These are phyloP conservation scores for Kodamaea plutei DNA, from an alignment of 1,139 yeast genomes.

Conservation along the genomic window DNA sequence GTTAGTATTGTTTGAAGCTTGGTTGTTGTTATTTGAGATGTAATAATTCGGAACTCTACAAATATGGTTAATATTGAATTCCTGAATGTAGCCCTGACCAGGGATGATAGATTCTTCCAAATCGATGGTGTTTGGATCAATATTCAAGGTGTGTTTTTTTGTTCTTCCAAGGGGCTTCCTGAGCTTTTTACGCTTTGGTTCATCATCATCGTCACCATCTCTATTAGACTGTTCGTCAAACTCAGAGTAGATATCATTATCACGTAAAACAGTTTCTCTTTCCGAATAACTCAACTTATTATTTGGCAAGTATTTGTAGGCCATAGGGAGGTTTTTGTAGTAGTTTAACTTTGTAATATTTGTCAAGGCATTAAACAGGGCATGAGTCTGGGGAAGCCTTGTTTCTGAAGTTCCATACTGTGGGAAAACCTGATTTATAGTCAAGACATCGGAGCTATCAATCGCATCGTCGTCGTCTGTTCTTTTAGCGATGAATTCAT, in stretches of 20 bases:
- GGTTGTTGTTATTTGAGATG: conserved; percentile 21
- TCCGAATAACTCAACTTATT: conserved; percentile 30
- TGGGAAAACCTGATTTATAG: conserved; percentile 40
- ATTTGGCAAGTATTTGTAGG: conserved; percentile 22
- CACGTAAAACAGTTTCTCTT: conserved; percentile 27
- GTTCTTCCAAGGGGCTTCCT: conserved; percentile 30
- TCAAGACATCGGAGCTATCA: conserved; percentile 24
- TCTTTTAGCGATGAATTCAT: conserved; percentile 4
- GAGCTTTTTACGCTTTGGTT: conserved; percentile 11
- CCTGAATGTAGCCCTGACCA: conserved; percentile 46
- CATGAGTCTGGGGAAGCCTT: conserved; percentile 28
- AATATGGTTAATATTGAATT: conserved; percentile 37
- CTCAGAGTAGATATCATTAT: conserved; percentile 28
- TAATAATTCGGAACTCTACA: conserved; percentile 46
- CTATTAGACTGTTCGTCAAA: conserved; percentile 12
- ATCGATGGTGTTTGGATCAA: conserved; percentile 41
- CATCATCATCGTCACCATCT: conserved; percentile 7
- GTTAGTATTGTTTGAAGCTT: background rate
- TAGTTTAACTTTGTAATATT: conserved; percentile 34
- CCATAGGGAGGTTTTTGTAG: conserved; percentile 24
- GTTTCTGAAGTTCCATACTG: conserved; percentile 36
- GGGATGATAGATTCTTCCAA: conserved; percentile 40
- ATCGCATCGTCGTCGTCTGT: conserved; percentile 5
- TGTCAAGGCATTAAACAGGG: conserved; percentile 35
- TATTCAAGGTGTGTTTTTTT: conserved; percentile 28